Conservation (phyloP, 306 rosid species). For the Senna siamea region DNA sequence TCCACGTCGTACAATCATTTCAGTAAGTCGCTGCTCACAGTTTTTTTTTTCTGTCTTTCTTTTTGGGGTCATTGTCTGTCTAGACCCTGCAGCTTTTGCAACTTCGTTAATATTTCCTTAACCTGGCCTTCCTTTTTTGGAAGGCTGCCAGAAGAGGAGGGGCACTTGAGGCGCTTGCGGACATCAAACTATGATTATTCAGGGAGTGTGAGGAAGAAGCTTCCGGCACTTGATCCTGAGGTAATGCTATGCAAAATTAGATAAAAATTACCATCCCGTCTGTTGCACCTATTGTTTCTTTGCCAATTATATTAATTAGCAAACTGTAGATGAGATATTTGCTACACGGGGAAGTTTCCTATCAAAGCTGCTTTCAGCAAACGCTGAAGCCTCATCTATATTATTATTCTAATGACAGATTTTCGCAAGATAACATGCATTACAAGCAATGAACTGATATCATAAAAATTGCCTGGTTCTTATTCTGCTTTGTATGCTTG, state of each 20-base stretch:
- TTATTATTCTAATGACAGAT: constrained; percentile 3
- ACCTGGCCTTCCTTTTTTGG: constrained; percentile 25
- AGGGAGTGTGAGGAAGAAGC: constrained; percentile 60
- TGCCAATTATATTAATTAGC: not conserved
- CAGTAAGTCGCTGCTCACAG: constrained; percentile 47
- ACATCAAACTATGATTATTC: constrained; percentile 42
- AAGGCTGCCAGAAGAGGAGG: constrained; percentile 61
- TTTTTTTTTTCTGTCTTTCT: no score
- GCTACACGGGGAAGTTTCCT: not conserved
- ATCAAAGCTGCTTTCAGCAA: constrained; percentile 10
- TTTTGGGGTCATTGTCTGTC: not conserved
- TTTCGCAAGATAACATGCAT: constrained; percentile 11
- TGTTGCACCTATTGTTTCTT: not conserved
- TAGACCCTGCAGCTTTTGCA: not conserved
- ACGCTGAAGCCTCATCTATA: not conserved
- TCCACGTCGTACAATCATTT: constrained; percentile 50
- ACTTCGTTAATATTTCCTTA: constrained; percentile 25
- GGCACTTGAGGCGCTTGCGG: constrained; percentile 33
- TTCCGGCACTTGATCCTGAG: constrained; percentile 82
- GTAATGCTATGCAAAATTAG: constrained; percentile 45
- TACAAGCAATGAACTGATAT: not conserved
- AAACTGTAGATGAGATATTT: constrained; percentile 2
- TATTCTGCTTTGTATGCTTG: constrained; percentile 20
- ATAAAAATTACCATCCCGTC: not conserved
- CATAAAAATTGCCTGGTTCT: not conserved